Base-by-base conservation (phyloP, 331 rosid species). In the Stylosanthes scabra region DNA sequence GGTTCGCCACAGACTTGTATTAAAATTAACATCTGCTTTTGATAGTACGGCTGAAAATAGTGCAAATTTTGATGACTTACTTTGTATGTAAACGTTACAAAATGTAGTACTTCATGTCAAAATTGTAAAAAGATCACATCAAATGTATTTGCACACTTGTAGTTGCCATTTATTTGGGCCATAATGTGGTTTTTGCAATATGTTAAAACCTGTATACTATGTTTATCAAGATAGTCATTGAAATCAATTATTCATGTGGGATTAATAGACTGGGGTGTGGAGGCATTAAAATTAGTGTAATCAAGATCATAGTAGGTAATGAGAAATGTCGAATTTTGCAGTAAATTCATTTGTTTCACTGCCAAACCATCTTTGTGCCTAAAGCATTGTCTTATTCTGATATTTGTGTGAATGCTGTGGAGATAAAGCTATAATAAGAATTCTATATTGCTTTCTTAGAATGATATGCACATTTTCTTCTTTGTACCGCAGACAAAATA, bases 401-500 rank as follows among this genome's bases (percentile, higher is more conserved):
- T n/a, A n/a, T 31, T 2, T 5, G 10, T 57, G 4, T 9, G 70
- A 50, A 20, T 49, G 11, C 40, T 29, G 2, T 44, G 40, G 39
- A 31, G 59, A 57, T 66, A 58, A 65, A 75, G 14, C 16, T 75
- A 34, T 34, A n/a, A 25, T 14, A 67, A 27, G 13, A 7, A 46
- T 67, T 9, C 9, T 44, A 27, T n/a, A 50, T 46, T 64, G 20
- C 49, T 49, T 45, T 12, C 37, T 78, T 47, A 56, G 63, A 39
- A 49, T 59, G 59, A 37, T 29, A 37, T 29, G 39, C 82, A 81
- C 67, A 81, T 78, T 69, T 80, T 79, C 64, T 34, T 6, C 76
- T 62, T n/a, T n/a, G n/a, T n/a, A n/a, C 67, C 81, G 86, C 90
- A 95, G 99, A 83, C 0, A 72, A 61, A 71, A 90, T 95, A 82